phyloP scores from a whole-genome alignment of 2,329 filamentous ascomycete genomes.

The Talaromyces sp. region DNA sequence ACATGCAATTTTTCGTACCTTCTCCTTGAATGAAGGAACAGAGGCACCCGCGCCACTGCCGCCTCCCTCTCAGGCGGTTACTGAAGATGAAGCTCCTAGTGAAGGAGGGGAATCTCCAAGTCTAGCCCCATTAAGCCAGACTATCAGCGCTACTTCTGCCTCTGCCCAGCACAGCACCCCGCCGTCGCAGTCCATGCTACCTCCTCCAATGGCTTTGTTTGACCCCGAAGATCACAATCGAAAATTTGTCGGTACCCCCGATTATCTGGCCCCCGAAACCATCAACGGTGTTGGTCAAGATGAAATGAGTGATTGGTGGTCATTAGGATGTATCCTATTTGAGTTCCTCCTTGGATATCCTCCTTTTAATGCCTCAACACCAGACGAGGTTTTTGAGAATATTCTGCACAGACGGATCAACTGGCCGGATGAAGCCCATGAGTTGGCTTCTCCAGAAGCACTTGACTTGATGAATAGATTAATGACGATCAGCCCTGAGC shows the following conservation, averaged over 20 bases:
- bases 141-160: slow-evolving; percentile 43
- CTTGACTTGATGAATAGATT: slow-evolving; percentile 93
- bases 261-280: slow-evolving; percentile 94
- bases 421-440: slow-evolving; percentile 81
- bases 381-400: slow-evolving; percentile 94
- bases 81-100: slow-evolving; percentile 68
- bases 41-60: slow-evolving; percentile 40
- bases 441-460: slow-evolving; percentile 76
- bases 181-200: slow-evolving; percentile 69
- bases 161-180: slow-evolving; percentile 33
- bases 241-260: slow-evolving; percentile 91
- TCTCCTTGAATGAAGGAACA: slow-evolving; percentile 62
- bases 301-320: slow-evolving; percentile 99
- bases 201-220: slow-evolving; percentile 87
- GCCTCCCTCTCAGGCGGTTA: slow-evolving; percentile 4
- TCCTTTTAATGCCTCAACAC: slow-evolving; percentile 84
- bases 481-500: slow-evolving; percentile 74
- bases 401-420: slow-evolving; percentile 84
- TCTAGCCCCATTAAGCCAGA: slow-evolving; percentile 59
- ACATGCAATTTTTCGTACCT: slow-evolving; percentile 72
- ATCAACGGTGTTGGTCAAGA: slow-evolving; percentile 94
- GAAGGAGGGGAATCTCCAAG: slow-evolving; percentile 73
- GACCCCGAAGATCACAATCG: slow-evolving; percentile 91
- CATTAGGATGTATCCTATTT: slow-evolving; percentile 95
- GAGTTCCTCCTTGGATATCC: slow-evolving; percentile 92